Conservation (phyloP, 345 rosid species). For the Boechera retrofracta region DNA sequence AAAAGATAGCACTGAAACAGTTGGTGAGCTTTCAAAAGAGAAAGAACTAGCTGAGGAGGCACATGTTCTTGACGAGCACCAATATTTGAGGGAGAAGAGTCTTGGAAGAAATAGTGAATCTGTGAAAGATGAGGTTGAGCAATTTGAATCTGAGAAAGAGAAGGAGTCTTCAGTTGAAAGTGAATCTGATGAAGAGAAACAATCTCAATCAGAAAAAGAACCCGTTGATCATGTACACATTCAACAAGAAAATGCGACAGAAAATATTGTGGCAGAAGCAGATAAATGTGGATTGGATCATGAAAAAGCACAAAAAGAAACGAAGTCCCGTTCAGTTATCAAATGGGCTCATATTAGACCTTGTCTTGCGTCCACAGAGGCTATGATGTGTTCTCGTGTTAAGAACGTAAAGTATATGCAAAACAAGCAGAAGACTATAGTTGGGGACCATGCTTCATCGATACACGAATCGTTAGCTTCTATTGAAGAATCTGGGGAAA, state of each 20-base stretch:
- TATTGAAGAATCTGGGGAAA: conserved; percentile 51
- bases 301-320: conserved; percentile 46
- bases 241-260: conserved; percentile 47
- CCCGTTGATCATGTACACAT: conserved; percentile 44
- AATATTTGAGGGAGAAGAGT: conserved; percentile 42
- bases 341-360: conserved; percentile 72
- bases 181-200: conserved; percentile 48
- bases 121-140: conserved; percentile 48
- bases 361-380: conserved; percentile 66
- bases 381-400: conserved; percentile 73
- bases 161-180: conserved; percentile 41
- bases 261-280: conserved; percentile 43
- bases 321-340: conserved; percentile 49
- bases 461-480: conserved; percentile 44
- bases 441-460: conserved; percentile 50
- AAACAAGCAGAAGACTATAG: conserved; percentile 34
- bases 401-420: conserved; percentile 52
- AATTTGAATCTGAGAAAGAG: conserved; percentile 41
- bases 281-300: conserved; percentile 45
- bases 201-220: conserved; percentile 41
- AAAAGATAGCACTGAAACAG: conserved; percentile 38
- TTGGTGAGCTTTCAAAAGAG: conserved; percentile 44
- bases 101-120: conserved; percentile 20
- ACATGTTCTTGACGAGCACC: conserved; percentile 29
- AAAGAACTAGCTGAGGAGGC: conserved; percentile 43